These are phyloP conservation scores for Botrytis porri DNA, from an alignment of 2,329 filamentous ascomycete species.

Conservation along the genomic window DNA sequence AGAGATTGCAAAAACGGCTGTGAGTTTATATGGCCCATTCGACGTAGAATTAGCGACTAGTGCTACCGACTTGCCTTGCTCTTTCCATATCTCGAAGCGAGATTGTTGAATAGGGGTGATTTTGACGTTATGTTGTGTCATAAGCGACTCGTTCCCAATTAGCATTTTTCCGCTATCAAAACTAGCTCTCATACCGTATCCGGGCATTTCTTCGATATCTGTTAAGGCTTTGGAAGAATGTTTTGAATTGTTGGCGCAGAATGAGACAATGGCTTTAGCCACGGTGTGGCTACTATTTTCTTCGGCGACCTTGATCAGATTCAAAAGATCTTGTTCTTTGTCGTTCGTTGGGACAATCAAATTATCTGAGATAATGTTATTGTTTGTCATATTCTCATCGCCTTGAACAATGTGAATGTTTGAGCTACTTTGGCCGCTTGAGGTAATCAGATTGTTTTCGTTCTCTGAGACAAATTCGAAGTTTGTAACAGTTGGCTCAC, in stretches of 20 bases:
- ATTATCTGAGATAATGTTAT: slow-evolving; percentile 16
- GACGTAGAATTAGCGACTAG: slow-evolving; percentile 37
- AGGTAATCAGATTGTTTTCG: not conserved
- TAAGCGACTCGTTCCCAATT: slow-evolving; percentile 71
- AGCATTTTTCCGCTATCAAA: slow-evolving; percentile 53
- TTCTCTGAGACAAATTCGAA: slow-evolving; percentile 28
- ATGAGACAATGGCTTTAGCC: slow-evolving; percentile 65
- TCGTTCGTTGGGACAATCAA: not conserved
- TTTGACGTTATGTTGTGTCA: slow-evolving; percentile 49
- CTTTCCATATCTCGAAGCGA: slow-evolving; percentile 55
- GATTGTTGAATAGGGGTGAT: slow-evolving; percentile 40
- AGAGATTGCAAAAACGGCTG: slow-evolving; percentile 70
- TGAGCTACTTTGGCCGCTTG: not conserved
- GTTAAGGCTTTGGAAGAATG: slow-evolving; percentile 36
- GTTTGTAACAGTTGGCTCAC: slow-evolving; percentile 63
- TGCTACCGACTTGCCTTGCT: slow-evolving; percentile 61
- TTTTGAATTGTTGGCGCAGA: slow-evolving; percentile 47
- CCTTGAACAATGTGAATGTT: not conserved
- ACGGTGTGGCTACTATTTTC: slow-evolving; percentile 73
- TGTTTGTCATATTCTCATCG: slow-evolving; percentile 18
- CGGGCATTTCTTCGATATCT: slow-evolving; percentile 63
- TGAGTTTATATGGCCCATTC: slow-evolving; percentile 49
- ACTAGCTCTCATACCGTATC: slow-evolving; percentile 64
- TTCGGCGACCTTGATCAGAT: slow-evolving; percentile 60
- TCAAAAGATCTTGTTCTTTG: slow-evolving; percentile 42